phyloP scores from a whole-genome alignment of 2,329 filamentous ascomycete genomes.

The Epichloe festucae region DNA sequence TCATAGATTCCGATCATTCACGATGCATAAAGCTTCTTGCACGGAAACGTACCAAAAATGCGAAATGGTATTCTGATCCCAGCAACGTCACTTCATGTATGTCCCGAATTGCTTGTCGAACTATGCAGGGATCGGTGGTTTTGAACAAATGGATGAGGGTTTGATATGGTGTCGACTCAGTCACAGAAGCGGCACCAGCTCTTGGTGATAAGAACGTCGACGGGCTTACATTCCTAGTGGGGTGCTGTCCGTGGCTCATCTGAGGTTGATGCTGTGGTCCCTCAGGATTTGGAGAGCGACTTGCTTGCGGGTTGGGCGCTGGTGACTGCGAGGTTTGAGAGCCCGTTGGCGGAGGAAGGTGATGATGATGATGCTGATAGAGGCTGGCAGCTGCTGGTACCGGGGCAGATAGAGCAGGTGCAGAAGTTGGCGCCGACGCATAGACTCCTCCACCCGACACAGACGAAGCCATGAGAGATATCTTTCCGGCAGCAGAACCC shows the following conservation, averaged over 20 bases:
- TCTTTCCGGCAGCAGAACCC: neutral
- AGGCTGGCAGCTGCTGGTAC: neutral
- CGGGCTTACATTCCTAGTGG: neutral
- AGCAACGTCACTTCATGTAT: slow-evolving; percentile 36
- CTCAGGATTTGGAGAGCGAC: neutral
- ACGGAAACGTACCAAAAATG: slow-evolving; percentile 35
- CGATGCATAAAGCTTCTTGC: neutral
- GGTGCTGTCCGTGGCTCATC: neutral
- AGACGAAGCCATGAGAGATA: neutral
- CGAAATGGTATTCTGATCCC: slow-evolving; percentile 38
- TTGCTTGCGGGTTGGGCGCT: neutral
- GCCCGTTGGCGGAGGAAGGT: neutral
- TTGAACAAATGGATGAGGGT: slow-evolving; percentile 20
- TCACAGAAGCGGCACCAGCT: neutral
- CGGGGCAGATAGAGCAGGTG: neutral
- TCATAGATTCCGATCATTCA: neutral
- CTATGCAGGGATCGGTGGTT: slow-evolving; percentile 28
- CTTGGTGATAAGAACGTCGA: neutral
- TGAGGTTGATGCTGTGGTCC: neutral
- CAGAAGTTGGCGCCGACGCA: neutral
- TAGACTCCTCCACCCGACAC: neutral
- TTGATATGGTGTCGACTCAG: neutral
- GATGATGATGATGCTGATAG: neutral
- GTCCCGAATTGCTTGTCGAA: slow-evolving; percentile 35
- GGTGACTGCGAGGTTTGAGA: neutral